These are phyloP conservation scores for Begonia fuchsioides DNA, from an alignment of 306 rosid species.

Conservation along the genomic window DNA sequence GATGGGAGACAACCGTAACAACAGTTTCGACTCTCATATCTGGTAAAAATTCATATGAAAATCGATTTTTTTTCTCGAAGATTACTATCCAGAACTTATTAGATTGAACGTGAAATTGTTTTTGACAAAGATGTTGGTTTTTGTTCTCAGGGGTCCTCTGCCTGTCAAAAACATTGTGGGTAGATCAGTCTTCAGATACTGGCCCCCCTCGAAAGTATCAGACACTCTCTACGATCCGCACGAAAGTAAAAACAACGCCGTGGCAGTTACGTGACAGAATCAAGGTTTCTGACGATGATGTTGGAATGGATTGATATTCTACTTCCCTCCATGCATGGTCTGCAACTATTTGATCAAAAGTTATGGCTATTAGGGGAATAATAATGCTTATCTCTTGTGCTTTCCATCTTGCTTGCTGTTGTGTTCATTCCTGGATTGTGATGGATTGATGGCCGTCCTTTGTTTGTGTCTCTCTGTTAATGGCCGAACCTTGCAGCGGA, in stretches of 20 bases:
- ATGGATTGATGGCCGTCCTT: too few species aligned
- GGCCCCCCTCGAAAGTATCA: conserved; percentile 81
- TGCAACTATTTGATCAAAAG: too few species aligned
- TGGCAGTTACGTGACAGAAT: conserved; percentile 44
- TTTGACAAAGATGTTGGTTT: background rate
- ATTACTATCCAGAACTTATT: conserved; percentile 7
- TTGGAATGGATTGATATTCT: too few species aligned
- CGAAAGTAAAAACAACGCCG: conserved; percentile 17
- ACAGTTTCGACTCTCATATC: conserved; percentile 86
- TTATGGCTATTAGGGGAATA: too few species aligned
- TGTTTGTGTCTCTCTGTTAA: too few species aligned
- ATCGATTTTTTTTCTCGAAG: background rate
- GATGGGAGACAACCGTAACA: conserved; percentile 92
- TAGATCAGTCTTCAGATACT: conserved; percentile 75
- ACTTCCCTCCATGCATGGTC: too few species aligned
- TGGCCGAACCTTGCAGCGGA: too few species aligned
- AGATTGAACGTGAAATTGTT: background rate
- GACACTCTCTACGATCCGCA: conserved; percentile 18
- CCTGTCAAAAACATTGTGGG: conserved; percentile 81
- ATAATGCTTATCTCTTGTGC: too few species aligned
- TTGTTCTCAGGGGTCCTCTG: conserved; percentile 80
- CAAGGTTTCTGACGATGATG: too few species aligned
- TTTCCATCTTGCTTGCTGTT: too few species aligned
- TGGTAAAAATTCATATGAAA: conserved; percentile 33
- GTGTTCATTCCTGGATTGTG: too few species aligned